Base-by-base conservation (phyloP, 257 asterid species). In the Capsicum chinense region DNA sequence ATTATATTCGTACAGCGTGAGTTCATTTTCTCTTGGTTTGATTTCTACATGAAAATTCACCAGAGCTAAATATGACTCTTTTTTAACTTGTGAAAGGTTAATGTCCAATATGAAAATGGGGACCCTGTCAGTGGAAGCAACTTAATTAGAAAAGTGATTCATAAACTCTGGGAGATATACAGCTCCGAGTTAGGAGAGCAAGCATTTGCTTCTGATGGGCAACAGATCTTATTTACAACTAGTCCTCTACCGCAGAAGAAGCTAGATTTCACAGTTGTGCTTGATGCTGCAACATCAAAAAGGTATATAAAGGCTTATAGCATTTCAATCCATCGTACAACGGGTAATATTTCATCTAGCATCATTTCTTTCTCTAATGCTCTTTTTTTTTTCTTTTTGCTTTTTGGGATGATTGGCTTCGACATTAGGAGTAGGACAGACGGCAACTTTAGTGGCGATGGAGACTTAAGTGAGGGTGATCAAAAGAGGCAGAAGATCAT, bases 201-300 rank as follows among this genome's bases (percentile, higher is more conserved):
- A 66, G 9, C 44, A 6, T 90, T 88, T 79, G 90, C 89, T 57
- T 89, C 80, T 70, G 93, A 92, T 85, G 91, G 93, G 62, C 86
- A 13, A 60, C 84, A 83, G 69, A 87, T 90, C 85, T 59, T 90
- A 50, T 87, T 84, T 80, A 85, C 92, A 33, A 86, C 68, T 47
- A 88, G 91, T 56, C 83, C 90, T 19, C 86, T 90, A 56, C 90
- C 91, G 11, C 83, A 83, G 26, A 85, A 86, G 86, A 87, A 81
- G 12, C 80, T 89, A 17, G 91, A 90, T n/a, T 88, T 90, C 59
- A 60, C 89, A 13, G 89, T 88, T 52, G 91, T 88, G 67, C 84
- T 88, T 9, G 88, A 85, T 26, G 86, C 44, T 5, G 82, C 83
- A 62, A 47, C 88, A n/a, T 63, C 83, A 15, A 86, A 87, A 57